Conservation (phyloP, 169 alveolate genomes). For the Theileria orientalis region DNA sequence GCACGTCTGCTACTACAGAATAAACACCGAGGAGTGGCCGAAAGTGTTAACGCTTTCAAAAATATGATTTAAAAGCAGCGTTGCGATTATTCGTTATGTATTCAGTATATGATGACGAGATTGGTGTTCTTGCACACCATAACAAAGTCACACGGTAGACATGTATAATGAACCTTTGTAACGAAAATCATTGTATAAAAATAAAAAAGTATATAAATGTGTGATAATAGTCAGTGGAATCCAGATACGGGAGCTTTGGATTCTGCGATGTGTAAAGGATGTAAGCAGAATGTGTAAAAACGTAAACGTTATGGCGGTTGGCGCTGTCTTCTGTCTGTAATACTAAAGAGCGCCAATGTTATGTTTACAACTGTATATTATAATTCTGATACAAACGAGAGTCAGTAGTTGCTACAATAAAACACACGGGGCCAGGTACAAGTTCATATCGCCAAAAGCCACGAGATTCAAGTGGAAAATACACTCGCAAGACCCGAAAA, state of each 20-base stretch:
- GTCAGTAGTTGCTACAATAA: background rate
- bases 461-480: background rate
- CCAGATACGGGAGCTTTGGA: too few relatives aligned
- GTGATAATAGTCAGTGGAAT: too few relatives aligned
- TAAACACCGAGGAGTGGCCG: slow-evolving; percentile 63
- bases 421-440: background rate
- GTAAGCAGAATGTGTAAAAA: too few relatives aligned
- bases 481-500: background rate
- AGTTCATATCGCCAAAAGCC: background rate
- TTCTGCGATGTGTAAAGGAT: too few relatives aligned
- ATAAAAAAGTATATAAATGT: too few relatives aligned
- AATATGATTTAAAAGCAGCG: slow-evolving; percentile 4
- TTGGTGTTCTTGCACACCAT: too few relatives aligned
- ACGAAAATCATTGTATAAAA: too few relatives aligned
- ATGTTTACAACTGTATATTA: background rate
- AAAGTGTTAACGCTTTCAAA: slow-evolving; percentile 46
- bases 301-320: too few relatives aligned
- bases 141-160: too few relatives aligned
- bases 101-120: background rate
- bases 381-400: background rate
- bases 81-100: too few relatives aligned
- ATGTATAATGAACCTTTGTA: too few relatives aligned
- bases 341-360: too few relatives aligned
- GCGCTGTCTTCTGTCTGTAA: background rate
- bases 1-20: slow-evolving; percentile 61